Evolutionary conservation across 371 early-diverging fungal species (phyloP).

Genomic region (Apophysomyces trapeziformis): DNA sequence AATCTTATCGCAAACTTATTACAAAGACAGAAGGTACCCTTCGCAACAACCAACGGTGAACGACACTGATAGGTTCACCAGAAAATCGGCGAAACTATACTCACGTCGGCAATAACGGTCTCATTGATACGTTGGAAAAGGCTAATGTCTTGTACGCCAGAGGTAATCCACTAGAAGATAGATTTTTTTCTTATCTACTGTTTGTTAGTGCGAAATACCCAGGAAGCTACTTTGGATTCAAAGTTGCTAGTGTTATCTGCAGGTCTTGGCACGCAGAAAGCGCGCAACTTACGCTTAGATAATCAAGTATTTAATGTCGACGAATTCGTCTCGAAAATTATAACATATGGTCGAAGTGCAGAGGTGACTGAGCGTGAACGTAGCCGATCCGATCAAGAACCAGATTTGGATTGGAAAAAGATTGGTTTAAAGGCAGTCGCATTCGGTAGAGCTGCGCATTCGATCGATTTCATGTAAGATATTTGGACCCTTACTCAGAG

Average conservation of each 20-base stretch:
- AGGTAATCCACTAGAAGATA: constrained; percentile 27
- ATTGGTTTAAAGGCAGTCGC: constrained; percentile 63
- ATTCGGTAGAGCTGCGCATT: constrained; percentile 59
- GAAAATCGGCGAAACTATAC: constrained; percentile 58
- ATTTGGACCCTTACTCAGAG: background rate
- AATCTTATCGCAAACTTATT: constrained; percentile 55
- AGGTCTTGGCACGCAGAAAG: constrained; percentile 77
- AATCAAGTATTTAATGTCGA: constrained; percentile 71
- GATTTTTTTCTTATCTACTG: background rate
- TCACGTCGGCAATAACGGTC: constrained; percentile 46
- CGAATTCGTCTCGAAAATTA: constrained; percentile 71
- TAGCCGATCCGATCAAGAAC: constrained; percentile 9
- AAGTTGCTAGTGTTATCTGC: constrained; percentile 73
- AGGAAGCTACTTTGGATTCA: constrained; percentile 92
- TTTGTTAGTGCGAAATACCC: constrained; percentile 64
- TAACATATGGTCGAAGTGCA: constrained; percentile 39
- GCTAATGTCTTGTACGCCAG: constrained; percentile 61
- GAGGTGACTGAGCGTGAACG: constrained; percentile 8
- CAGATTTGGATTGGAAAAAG: constrained; percentile 63
- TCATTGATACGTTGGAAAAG: constrained; percentile 51
- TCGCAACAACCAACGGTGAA: background rate
- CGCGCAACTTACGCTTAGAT: constrained; percentile 73
- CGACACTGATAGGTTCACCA: constrained; percentile 4
- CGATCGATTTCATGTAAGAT: constrained; percentile 77
- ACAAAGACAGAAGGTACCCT: constrained; percentile 49